Base-by-base conservation (phyloP, 2,329 filamentous ascomycete species). In the Fusarium sp. region DNA sequence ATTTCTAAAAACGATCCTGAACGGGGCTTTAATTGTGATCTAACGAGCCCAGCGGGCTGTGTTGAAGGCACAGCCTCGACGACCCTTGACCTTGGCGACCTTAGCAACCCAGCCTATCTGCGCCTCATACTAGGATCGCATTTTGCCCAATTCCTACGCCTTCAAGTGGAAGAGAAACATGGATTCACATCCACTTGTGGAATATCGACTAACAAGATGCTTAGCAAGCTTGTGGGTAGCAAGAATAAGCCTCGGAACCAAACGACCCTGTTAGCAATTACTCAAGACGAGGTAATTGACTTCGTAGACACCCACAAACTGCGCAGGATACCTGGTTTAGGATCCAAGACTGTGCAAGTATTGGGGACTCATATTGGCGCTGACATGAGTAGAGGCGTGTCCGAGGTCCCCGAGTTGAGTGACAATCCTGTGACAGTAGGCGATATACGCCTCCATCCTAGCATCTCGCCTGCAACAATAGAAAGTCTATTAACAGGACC, bases 131-230 rank as follows among this genome's bases (percentile, higher is more conserved):
- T 97, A 10, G 94, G 88, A 6, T 96, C 93, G 12, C 93, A 97
- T 78, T 81, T 98, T 30, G 93, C 93, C 7, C 83, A 87, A 28
- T 84, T 95, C 74, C 78, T 98, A 24, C 89, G 95, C 14, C 81
- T 85, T 56, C 86, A 87, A 73, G 82, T 98, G 12, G 91, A 96
- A 73, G 82, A 89, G 44, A 84, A 93, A 44, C 90, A 89, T 73
- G 93, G 93, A 2, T 97, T 95, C 78, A 97, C 94, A 1, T 91
- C 91, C 26, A 95, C 94, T 1, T 94, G 92, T 40, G 95, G 95
- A 6, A 88, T 98, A 21, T 91, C 94, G 4, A 96, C 93, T 1
- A 95, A 91, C 73, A 98, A 98, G 77, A 78, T 95, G 7, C 83
- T 97, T 12, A 89, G 92, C 59, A 98, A 98, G 77, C 84, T 98